Evolutionary conservation across 148 eudicot species (phyloP).

Genomic region (Dianthus caryophyllus): DNA sequence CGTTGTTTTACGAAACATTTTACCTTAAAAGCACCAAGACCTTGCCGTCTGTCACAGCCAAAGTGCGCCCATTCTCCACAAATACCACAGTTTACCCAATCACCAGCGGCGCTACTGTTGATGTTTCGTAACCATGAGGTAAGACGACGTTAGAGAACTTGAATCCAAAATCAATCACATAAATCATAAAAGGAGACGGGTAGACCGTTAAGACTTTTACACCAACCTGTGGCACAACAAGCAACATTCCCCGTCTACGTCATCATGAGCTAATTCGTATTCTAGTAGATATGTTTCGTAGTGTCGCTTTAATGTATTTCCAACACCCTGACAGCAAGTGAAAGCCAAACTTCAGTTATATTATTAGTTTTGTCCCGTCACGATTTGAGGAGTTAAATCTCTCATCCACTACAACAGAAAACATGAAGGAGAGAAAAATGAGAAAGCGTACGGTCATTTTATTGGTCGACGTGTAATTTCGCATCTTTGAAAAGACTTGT

Average conservation of each 20-base stretch:
- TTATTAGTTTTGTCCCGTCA: no score
- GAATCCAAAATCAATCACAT: not conserved
- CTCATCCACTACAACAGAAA: not conserved
- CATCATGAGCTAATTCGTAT: conserved; percentile 94
- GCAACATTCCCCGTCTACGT: conserved; percentile 98
- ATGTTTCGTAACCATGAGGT: conserved; percentile 2
- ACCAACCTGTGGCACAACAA: conserved; percentile 83
- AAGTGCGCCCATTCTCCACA: conserved; percentile 99
- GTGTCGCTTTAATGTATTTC: conserved; percentile 92
- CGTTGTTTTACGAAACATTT: not conserved
- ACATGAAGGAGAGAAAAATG: conserved; percentile 5
- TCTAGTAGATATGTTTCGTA: conserved; percentile 89
- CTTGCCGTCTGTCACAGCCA: conserved; percentile 93
- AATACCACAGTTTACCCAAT: conserved; percentile 95
- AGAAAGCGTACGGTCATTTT: conserved; percentile 81
- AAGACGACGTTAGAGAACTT: not conserved
- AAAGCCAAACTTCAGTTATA: conserved; percentile 4
- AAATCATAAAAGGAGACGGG: not conserved
- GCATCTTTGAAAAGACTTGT: conserved; percentile 95
- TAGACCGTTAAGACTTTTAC: not conserved
- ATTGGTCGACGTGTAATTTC: conserved; percentile 87
- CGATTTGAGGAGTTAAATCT: not conserved
- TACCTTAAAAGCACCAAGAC: conserved; percentile 98
- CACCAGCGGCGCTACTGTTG: conserved; percentile 94
- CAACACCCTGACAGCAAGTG: conserved; percentile 66